Base-by-base conservation (phyloP, 192 early-diverging fungal species). In the Phycomyces blakesleeanus region DNA sequence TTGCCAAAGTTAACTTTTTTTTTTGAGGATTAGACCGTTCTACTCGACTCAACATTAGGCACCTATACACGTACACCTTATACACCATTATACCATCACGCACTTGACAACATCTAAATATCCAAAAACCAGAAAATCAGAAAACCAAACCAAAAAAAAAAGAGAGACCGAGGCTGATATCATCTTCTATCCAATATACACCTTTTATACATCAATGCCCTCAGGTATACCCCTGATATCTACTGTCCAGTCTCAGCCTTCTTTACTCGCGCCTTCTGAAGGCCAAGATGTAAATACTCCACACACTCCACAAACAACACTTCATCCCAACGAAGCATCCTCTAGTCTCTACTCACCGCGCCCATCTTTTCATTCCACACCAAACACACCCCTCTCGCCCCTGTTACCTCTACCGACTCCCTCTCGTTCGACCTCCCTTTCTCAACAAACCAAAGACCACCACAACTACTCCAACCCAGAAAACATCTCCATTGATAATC, bases 171-270 rank as follows among this genome's bases (percentile, higher is more conserved):
- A n/a, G n/a, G n/a, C n/a, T n/a, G n/a, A n/a, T n/a, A n/a, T n/a
- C n/a, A n/a, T n/a, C n/a, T n/a, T 7, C 29, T 7, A 34, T 2
- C 29, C 44, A 18, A 47, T 47, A 18, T 47, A 14, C 44, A n/a
- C 44, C 3, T 11, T 18, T 11, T n/a, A 3, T n/a, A 18, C 44
- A 47, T 3, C 2, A 14, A 47, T 47, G 44, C 18, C 18, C 2
- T 18, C 44, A 47, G 44, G 18, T 47, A 18, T 47, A 47, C 44
- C 44, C 44, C 44, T 47, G 44, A 47, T 18, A 47, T 47, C 44
- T 18, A 47, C 12, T 11, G 11, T 3, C 44, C 44, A 14, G 12
- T 47, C 44, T 3, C 44, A 18, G 44, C 44, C 44, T n/a, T 14
- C 18, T 47, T 47, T 18, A 18, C 44, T 47, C 18, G 2, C 44